Percentiles rank a stretch among this genome's conserved stretches.
Evolutionary conservation across 2,329 filamentous ascomycete species (phyloP).

Genomic region (Mycosphaerella arachidis): DNA sequence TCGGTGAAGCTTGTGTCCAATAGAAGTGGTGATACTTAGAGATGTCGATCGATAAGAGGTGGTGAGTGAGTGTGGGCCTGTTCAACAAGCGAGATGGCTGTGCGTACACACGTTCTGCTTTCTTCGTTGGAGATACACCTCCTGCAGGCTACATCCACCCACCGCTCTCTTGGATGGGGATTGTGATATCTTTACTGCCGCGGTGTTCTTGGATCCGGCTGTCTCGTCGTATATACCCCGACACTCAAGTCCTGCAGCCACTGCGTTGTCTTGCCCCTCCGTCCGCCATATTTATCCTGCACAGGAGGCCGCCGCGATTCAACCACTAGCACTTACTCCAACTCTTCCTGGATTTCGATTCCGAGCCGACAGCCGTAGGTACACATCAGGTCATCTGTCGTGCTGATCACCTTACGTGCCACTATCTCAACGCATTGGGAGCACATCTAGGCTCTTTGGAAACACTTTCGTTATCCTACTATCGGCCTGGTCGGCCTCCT

Average conservation of each 20-base stretch:
- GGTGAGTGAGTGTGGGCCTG: not conserved
- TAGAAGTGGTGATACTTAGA: not conserved
- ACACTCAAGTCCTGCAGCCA: not conserved
- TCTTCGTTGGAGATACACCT: not conserved
- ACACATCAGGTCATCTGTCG: not conserved
- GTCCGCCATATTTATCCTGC: too few relatives aligned
- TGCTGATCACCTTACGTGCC: not conserved
- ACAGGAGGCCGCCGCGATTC: not conserved
- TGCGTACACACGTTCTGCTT: not conserved
- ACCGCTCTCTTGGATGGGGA: not conserved
- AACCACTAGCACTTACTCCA: not conserved
- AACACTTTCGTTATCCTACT: conserved; percentile 1
- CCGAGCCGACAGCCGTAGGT: not conserved
- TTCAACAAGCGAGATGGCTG: not conserved
- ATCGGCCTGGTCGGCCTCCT: conserved; percentile 29
- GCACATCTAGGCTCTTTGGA: not conserved
- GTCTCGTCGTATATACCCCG: not conserved
- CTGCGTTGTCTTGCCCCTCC: not conserved
- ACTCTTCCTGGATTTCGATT: not conserved
- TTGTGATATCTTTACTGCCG: not conserved
- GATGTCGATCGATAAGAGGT: not conserved
- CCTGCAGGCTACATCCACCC: not conserved
- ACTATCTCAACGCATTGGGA: conserved; percentile 1
- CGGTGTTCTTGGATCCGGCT: not conserved
- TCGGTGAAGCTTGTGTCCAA: not conserved